These are phyloP conservation scores for Heliamphora exappendiculata DNA, from an alignment of 148 eudicot species.

Conservation along the genomic window DNA sequence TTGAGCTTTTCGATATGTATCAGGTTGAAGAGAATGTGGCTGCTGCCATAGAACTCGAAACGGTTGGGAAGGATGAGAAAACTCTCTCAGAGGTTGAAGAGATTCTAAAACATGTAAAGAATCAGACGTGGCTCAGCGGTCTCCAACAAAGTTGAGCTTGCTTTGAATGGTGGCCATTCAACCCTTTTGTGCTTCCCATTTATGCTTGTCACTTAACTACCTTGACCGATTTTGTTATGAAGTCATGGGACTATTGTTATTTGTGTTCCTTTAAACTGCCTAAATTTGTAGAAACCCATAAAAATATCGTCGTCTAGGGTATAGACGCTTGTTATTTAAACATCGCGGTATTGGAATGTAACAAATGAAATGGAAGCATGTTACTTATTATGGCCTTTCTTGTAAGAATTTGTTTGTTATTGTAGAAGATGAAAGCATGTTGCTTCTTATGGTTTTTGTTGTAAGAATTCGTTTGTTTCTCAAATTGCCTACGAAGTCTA, in stretches of 20 bases:
- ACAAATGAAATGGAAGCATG: not conserved
- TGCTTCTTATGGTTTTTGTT: no score
- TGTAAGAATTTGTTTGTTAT: not conserved
- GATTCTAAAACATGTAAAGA: constrained; percentile 76
- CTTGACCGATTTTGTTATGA: not conserved
- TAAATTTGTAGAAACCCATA: not conserved
- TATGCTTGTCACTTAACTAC: not conserved
- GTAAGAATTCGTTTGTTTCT: no score
- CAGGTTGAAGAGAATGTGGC: constrained; percentile 86
- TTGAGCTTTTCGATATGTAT: constrained; percentile 7
- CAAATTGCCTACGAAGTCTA: no score
- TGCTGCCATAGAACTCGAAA: constrained; percentile 63
- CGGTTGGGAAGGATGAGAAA: constrained; percentile 43
- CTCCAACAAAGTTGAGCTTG: constrained; percentile 31
- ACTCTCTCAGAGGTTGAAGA: constrained; percentile 54
- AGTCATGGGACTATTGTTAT: not conserved
- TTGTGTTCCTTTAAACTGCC: no score
- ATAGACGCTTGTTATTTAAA: not conserved
- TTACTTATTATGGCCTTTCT: not conserved
- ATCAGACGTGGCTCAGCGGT: constrained; percentile 92
- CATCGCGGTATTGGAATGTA: not conserved
- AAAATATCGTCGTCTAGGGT: not conserved
- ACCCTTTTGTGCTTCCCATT: not conserved
- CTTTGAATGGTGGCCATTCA: not conserved
- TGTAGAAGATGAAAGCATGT: no score